Percentiles rank a stretch among this genome's conserved stretches.
phyloP scores from a whole-genome alignment of 1,284 basidiomycete species.

The Melampsora americana region DNA sequence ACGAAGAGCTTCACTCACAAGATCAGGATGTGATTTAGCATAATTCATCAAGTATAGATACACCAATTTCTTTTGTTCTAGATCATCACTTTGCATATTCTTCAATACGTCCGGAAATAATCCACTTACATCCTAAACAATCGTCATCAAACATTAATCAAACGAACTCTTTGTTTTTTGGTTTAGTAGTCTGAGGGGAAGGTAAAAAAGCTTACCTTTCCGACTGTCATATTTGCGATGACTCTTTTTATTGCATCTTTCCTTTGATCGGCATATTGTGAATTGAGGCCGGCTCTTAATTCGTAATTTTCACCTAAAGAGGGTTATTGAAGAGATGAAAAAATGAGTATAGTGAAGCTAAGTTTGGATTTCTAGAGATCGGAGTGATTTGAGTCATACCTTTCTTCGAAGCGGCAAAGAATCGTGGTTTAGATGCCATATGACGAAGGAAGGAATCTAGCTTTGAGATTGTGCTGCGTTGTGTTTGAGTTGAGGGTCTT shows the following conservation, averaged over 20 bases:
- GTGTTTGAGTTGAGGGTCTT: too few relatives aligned
- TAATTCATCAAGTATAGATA: conserved; percentile 91
- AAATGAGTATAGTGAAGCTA: neutral
- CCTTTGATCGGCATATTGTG: conserved; percentile 53
- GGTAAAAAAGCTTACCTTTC: conserved; percentile 73
- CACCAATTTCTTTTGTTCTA: conserved; percentile 69
- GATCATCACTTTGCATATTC: conserved; percentile 69
- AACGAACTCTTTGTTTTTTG: conserved; percentile 11
- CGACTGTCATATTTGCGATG: conserved; percentile 89
- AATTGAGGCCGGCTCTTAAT: conserved; percentile 65
- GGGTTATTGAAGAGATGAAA: neutral
- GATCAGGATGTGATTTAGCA: conserved; percentile 78
- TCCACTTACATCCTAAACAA: conserved; percentile 26
- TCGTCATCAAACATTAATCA: neutral
- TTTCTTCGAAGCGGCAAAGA: conserved; percentile 54
- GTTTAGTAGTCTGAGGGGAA: neutral
- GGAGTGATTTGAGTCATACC: conserved; percentile 31
- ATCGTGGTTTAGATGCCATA: conserved; percentile 50
- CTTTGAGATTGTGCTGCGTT: too few relatives aligned
- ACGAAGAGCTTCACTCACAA: conserved; percentile 68
- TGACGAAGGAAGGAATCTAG: too few relatives aligned
- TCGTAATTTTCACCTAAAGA: conserved; percentile 79
- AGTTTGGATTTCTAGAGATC: neutral
- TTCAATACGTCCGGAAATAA: conserved; percentile 75
- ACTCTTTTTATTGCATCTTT: conserved; percentile 55